Conservation (phyloP, 2,329 filamentous ascomycete genomes). For the Phyllosticta paracitricarpa region DNA sequence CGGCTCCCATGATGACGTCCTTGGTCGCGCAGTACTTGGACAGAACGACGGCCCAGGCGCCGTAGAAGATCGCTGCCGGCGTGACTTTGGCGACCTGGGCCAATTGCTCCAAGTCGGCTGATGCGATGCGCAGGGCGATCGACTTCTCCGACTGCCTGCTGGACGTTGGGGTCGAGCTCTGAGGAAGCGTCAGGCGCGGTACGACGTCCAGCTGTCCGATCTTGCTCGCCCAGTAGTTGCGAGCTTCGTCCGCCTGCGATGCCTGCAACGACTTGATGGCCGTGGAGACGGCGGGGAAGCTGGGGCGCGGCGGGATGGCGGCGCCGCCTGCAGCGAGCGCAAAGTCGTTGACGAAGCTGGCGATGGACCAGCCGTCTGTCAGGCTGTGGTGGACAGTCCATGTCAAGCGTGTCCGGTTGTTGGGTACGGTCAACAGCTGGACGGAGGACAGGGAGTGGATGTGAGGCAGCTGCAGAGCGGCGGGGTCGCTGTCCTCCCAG, state of each 20-base stretch:
- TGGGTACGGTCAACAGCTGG: not conserved
- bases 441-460: not conserved
- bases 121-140: not conserved
- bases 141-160: not conserved
- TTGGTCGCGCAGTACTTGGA: slow-evolving; percentile 22
- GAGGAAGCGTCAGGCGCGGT: slow-evolving; percentile 2
- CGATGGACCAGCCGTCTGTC: slow-evolving; percentile 2
- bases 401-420: not conserved
- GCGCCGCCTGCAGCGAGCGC: not conserved
- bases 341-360: slow-evolving; percentile 1
- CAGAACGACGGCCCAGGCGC: slow-evolving; percentile 30
- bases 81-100: slow-evolving; percentile 8
- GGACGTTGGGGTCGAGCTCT: not conserved
- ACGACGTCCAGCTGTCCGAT: not conserved
- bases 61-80: slow-evolving; percentile 17
- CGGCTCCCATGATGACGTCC: slow-evolving; percentile 25
- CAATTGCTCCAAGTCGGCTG: not conserved
- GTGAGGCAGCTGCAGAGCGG: not conserved
- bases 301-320: not conserved
- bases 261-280: not conserved
- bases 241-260: not conserved
- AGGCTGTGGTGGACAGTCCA: slow-evolving; percentile 3
- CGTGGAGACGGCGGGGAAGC: not conserved
- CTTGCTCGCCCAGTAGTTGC: not conserved
- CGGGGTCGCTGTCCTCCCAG: not conserved